Base-by-base conservation (phyloP, 441 rosid genomes). In the Brassica hybrid region DNA sequence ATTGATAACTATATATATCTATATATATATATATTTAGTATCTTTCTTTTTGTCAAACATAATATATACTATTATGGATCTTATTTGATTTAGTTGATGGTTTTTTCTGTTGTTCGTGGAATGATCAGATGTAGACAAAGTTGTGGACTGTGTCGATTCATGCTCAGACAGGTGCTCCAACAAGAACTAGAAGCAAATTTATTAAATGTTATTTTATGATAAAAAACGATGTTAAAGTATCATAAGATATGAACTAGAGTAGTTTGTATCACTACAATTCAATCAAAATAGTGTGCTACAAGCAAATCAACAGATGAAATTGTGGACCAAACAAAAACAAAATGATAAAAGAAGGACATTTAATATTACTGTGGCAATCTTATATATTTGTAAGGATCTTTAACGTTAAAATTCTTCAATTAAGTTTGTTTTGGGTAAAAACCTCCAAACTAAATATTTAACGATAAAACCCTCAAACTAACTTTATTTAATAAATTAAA, bases 121-220 rank as follows among this genome's bases (percentile, higher is more conserved):
- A 25, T 73, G 65, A 21, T 7, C 81, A 78, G 81, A 78, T 67
- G 58, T 60, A 13, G 45, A 52, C n/a, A 61, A 73, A 61, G 38
- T 73, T 50, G 48, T 2, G 5, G 61, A 45, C 8, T 78, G 81
- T 52, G 72, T 72, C 64, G 73, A 60, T 66, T 78, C 73, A 66
- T 78, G 81, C 25, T 72, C 73, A 54, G 54, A 57, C 38, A 71
- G 19, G 14, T 77, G 80, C 54, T 18, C 72, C 18, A 45, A 9
- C 61, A 65, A 65, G 18, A 65, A 43, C 67, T 64, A 67, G 7
- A 57, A 18, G 25, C 27, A 9, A 57, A 19, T 8, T 10, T 57
- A 19, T 10, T 4, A 54, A 54, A 54, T 57, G n/a, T 56, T 3
- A 4, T 56, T 21, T 58, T 58, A 21, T 11, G 63, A 58, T 58